Conservation (phyloP, 805 yeast species). For the Yamadazyma phyllophila region DNA sequence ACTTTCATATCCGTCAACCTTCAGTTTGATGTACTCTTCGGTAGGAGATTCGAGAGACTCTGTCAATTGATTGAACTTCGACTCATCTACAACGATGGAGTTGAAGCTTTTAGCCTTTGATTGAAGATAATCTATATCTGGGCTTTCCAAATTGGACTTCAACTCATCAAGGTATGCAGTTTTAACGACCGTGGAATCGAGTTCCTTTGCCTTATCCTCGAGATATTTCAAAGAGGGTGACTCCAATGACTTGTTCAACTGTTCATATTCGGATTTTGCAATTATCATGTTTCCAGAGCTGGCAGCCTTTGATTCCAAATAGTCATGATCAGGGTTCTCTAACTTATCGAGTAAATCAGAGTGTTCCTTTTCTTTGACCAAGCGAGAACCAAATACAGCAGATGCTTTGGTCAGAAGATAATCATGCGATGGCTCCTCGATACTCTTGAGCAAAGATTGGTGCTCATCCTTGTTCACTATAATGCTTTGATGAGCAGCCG, state of each 20-base stretch:
- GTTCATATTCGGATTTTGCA: conserved; percentile 28
- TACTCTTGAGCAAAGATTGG: conserved; percentile 1
- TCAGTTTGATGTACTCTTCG: conserved; percentile 9
- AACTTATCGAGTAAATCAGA: background rate
- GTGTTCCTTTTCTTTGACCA: conserved; percentile 16
- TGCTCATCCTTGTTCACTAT: conserved; percentile 3
- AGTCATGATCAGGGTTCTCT: conserved; percentile 34
- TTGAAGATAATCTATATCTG: conserved; percentile 20
- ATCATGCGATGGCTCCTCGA: conserved; percentile 31
- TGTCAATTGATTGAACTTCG: conserved; percentile 10
- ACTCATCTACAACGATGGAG: conserved; percentile 7
- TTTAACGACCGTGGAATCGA: conserved; percentile 3
- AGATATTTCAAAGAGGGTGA: conserved; percentile 26
- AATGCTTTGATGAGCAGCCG: background rate
- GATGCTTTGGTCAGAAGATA: conserved; percentile 32
- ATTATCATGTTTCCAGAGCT: conserved; percentile 30
- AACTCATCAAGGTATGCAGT: background rate
- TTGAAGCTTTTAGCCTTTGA: conserved; percentile 12
- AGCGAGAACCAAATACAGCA: conserved; percentile 13
- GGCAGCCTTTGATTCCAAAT: conserved; percentile 21
- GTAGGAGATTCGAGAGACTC: conserved; percentile 6
- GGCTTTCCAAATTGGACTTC: conserved; percentile 9
- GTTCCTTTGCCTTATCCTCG: conserved; percentile 18
- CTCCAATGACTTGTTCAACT: conserved; percentile 23
- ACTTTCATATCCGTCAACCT: conserved; percentile 1